Percentiles rank a stretch among this genome's conserved stretches.
Evolutionary conservation across 495 filamentous ascomycete genomes (phyloP).

Genomic region (Tuber magnatum): DNA sequence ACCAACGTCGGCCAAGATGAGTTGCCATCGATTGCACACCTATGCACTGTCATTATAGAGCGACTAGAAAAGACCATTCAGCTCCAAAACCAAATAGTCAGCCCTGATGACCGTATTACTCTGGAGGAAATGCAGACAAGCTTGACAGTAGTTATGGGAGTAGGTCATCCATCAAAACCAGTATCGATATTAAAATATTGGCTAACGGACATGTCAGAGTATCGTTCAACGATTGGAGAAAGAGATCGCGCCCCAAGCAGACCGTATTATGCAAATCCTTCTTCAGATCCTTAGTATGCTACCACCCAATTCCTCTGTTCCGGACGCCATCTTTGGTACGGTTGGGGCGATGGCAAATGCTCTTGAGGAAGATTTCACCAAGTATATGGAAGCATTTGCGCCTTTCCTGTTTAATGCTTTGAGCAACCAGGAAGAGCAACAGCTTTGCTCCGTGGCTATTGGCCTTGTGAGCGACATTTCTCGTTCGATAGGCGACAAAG

Average conservation of each 20-base stretch:
- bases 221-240: conserved; percentile 87
- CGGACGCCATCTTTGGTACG: conserved; percentile 83
- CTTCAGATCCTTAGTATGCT: conserved; percentile 71
- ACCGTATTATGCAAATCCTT: conserved; percentile 84
- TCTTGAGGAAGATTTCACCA: conserved; percentile 81
- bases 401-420: conserved; percentile 89
- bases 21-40: conserved; percentile 65
- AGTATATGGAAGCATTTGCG: conserved; percentile 92
- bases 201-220: conserved; percentile 42
- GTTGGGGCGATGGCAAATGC: conserved; percentile 79
- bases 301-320: conserved; percentile 82
- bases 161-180: conserved; percentile 29
- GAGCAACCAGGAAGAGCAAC: conserved; percentile 87
- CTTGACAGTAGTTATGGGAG: conserved; percentile 75
- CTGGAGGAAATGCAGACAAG: conserved; percentile 98
- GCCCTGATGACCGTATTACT: conserved; percentile 87
- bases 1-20: conserved; percentile 81
- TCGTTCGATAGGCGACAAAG: conserved; percentile 77
- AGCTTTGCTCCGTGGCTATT: conserved; percentile 92
- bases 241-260: conserved; percentile 82
- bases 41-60: conserved; percentile 77
- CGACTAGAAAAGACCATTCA: conserved; percentile 82
- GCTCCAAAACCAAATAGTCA: conserved; percentile 90
- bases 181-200: neutral
- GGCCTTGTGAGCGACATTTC: conserved; percentile 93